Base-by-base conservation (phyloP, 805 yeast species). In the Spathaspora hagerdaliae region DNA sequence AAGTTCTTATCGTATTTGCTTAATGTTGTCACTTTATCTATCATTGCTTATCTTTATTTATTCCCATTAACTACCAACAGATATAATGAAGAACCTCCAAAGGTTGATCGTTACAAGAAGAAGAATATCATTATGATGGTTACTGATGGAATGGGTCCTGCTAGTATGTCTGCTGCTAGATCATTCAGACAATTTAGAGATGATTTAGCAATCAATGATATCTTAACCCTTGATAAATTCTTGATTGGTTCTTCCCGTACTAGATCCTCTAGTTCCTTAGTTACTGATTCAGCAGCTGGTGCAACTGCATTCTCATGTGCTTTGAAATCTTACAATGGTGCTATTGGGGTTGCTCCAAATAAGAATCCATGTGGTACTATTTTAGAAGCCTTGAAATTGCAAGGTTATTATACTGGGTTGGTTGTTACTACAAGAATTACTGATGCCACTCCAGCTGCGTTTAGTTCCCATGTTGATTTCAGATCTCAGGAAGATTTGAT, bases 241-340 rank as follows among this genome's bases (percentile, higher is more conserved):
- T 66, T 89, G 39, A 77, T 90, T 43, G 98, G 98, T 27, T 76
- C 86, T 24, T 85, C 95, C 7, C 77, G 97, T 54, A 91, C 98
- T 0, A 75, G 90, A 50, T 86, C 96, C 13, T 79, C 81, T 26
- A 71, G 75, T 51, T 85, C 96, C 1, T 71, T 87, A 55, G 79
- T 91, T 48, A 91, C 98, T 0, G 98, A 91, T 62, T 87, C 96
- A 27, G 98, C 98, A 9, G 98, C 98, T 2, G 97, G 97, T 12
- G 98, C 97, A 12, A 89, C 96, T 11, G 97, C 96, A 1, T 91
- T 90, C 58, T 75, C 96, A 0, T 88, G 96, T 64, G 92, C 82
- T 6, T 58, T 81, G 55, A 91, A 91, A 69, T 71, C 90, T 5
- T 89, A 87, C 66, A 91, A 91, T 61, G 94, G 95, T 12, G 97